A percentile compares a stretch with the other conserved stretches of the same genome.
Evolutionary conservation across 1,139 yeast genomes (phyloP).

Genomic region (Blastobotrys apis): DNA sequence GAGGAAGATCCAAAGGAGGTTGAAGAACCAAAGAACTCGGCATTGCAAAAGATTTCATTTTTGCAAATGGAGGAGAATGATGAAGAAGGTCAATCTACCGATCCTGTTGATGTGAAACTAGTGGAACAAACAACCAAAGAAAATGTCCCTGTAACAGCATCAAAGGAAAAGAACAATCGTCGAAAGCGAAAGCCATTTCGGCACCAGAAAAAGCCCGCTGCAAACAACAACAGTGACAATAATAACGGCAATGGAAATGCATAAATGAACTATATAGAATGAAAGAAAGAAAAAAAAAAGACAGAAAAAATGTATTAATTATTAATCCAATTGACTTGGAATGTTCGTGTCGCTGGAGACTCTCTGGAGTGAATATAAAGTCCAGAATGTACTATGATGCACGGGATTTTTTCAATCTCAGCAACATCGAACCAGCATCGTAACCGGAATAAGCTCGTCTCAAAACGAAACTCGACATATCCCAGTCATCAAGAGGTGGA

Average conservation of each 20-base stretch:
- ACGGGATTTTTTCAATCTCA: constrained; percentile 16
- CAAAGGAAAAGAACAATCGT: not conserved
- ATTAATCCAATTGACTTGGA: too few relatives aligned
- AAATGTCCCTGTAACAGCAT: not conserved
- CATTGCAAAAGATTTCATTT: constrained; percentile 22
- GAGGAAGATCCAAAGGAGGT: constrained; percentile 6
- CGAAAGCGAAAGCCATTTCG: constrained; percentile 3
- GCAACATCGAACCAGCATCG: not conserved
- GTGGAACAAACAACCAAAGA: constrained; percentile 6
- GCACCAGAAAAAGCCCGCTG: constrained; percentile 2
- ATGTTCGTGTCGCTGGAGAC: constrained; percentile 34
- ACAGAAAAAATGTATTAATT: too few relatives aligned
- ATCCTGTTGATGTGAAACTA: constrained; percentile 7
- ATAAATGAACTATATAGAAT: not conserved
- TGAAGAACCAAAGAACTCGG: constrained; percentile 3
- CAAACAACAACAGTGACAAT: not conserved
- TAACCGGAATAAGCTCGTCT: constrained; percentile 2
- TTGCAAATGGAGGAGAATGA: constrained; percentile 24
- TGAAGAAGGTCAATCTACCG: constrained; percentile 10
- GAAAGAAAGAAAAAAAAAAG: not conserved
- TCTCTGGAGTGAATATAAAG: constrained; percentile 21
- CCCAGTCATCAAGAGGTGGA: not conserved
- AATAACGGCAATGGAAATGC: not conserved
- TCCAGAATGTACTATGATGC: constrained; percentile 32
- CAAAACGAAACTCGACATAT: constrained; percentile 10